Evolutionary conservation across 805 yeast species (phyloP), one percentile per base, ranked within the genome.

Genomic region (Starmerella cellae): DNA sequence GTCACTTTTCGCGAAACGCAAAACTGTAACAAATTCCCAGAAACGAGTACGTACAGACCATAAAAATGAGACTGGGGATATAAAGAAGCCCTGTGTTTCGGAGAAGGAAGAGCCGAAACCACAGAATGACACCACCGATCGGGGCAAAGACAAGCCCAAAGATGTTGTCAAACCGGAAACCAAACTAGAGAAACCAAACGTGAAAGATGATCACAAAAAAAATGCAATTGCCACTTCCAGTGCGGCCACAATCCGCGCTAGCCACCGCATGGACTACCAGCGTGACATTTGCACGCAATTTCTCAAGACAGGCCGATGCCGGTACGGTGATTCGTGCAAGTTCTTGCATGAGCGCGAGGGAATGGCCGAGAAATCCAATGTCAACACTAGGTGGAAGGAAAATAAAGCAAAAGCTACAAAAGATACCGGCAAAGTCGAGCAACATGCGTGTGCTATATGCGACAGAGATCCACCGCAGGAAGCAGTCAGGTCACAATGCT

Each of bases 291-390:
- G 98, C 58, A 91, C 88, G 56, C 97, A 91, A 60, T 91, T 72
- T 60, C 71, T 75, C 45, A 81, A 79, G 51, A 87, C 93, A 0
- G 99, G 98, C 0, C 87, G 76, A 57, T 91, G 98, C 68, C 96
- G 96, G 5, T 91, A 79, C 58, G 99, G 99, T 8, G 98, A 91
- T 54, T 79, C 91, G 28, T 91, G 99, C 65, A 91, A 91, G 63
- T 91, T 91, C 59, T 59, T 88, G 28, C 99, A 91, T 58, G 74
- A 82, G 14, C 64, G 99, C 60, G 96, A 83, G 52, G 94, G 83
- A 55, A 80, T 77, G 62, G 72, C 69, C 42, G 77, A 77, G 37
- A 82, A 45, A 58, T 78, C 5, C 6, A 22, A 27, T 37, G 28
- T 43, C 17, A 37, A 13, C 18, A 19, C 21, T 17, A 26, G 24